Conservation (phyloP, 1,139 yeast genomes). For the Saccharomyces hybrid region DNA sequence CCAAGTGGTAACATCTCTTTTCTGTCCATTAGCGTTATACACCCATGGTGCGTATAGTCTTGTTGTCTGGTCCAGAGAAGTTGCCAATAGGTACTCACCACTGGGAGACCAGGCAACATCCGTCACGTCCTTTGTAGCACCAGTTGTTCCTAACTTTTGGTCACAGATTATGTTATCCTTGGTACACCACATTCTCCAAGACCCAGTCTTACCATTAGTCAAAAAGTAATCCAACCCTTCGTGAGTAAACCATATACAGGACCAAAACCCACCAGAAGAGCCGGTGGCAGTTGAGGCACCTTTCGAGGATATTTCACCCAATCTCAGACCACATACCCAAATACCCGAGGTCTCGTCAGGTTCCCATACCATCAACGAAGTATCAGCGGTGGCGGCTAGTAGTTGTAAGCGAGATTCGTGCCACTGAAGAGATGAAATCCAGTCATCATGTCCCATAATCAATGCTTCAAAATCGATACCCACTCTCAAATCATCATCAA, state of each 20-base stretch:
- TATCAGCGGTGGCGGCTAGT: conserved; percentile 85
- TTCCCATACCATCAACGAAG: conserved; percentile 90
- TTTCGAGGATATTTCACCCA: conserved; percentile 89
- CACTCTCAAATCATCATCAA: conserved; percentile 31
- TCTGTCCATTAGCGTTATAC: conserved; percentile 27
- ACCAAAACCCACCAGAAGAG: conserved; percentile 96
- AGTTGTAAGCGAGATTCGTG: conserved; percentile 54
- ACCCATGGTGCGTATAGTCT: conserved; percentile 66
- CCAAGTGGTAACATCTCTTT: conserved; percentile 43
- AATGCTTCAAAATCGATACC: conserved; percentile 83
- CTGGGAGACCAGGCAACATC: conserved; percentile 71
- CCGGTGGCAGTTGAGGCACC: conserved; percentile 99
- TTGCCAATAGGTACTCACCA: conserved; percentile 63
- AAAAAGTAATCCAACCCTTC: conserved; percentile 44
- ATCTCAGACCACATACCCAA: conserved; percentile 74
- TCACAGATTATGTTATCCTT: conserved; percentile 39
- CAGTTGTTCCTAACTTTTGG: conserved; percentile 59
- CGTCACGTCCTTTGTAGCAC: conserved; percentile 66
- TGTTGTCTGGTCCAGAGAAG: conserved; percentile 89
- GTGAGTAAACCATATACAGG: conserved; percentile 66
- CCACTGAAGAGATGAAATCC: conserved; percentile 88
- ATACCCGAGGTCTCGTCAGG: conserved; percentile 82
- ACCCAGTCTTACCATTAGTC: conserved; percentile 87
- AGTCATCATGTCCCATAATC: conserved; percentile 96
- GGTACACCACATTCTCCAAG: conserved; percentile 73